These are phyloP conservation scores for Talaromyces ruber DNA, from an alignment of 495 filamentous ascomycete species.

Conservation along the genomic window DNA sequence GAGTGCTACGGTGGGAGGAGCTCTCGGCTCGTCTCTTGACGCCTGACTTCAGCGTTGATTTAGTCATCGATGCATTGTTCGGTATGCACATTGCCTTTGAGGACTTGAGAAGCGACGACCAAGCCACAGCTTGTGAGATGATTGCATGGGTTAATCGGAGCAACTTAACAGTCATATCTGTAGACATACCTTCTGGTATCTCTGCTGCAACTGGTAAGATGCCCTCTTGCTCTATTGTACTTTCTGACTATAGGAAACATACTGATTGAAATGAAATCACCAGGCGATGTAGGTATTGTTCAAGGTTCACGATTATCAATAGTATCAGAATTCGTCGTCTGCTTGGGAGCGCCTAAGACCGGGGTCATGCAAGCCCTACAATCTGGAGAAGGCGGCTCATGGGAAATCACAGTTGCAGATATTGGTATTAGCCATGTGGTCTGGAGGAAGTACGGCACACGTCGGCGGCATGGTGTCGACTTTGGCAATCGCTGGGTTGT, in stretches of 20 bases:
- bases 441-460: constrained; percentile 80
- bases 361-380: constrained; percentile 67
- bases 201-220: constrained; percentile 65
- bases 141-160: constrained; percentile 82
- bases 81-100: constrained; percentile 79
- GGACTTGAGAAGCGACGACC: constrained; percentile 71
- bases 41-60: constrained; percentile 54
- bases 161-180: constrained; percentile 66
- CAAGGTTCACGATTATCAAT: constrained; percentile 68
- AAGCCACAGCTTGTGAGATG: constrained; percentile 71
- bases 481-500: constrained; percentile 84
- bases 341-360: constrained; percentile 74
- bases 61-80: constrained; percentile 84
- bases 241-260: background rate
- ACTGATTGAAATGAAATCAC: background rate
- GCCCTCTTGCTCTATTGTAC: constrained; percentile 16
- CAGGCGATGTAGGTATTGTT: constrained; percentile 42
- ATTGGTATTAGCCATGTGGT: constrained; percentile 73
- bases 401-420: constrained; percentile 76
- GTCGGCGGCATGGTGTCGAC: constrained; percentile 68
- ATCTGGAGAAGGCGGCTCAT: constrained; percentile 45
- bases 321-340: constrained; percentile 66
- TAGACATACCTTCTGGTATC: constrained; percentile 83
- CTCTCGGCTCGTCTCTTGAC: constrained; percentile 43
- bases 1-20: constrained; percentile 50